These are phyloP conservation scores for Dictyostelium discoideum DNA, from an alignment of 78 protist genomes.

Conservation along the genomic window DNA sequence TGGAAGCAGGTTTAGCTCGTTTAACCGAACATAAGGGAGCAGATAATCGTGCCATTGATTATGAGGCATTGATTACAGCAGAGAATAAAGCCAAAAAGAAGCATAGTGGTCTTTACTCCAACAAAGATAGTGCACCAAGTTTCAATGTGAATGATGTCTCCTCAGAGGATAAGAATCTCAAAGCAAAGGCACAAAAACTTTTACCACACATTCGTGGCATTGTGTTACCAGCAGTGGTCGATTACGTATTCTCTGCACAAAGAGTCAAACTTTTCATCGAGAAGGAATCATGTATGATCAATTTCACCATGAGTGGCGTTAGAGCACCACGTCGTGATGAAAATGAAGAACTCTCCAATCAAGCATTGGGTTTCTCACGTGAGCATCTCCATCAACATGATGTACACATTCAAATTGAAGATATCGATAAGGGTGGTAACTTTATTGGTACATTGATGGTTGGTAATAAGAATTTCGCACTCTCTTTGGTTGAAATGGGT, in stretches of 20 bases:
- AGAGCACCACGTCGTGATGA: slow-evolving; percentile 61
- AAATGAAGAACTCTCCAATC: slow-evolving; percentile 26
- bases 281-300: slow-evolving; percentile 67
- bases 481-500: slow-evolving; percentile 56
- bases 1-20: slow-evolving; percentile 73
- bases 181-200: slow-evolving; percentile 59
- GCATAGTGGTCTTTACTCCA: slow-evolving; percentile 38
- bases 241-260: slow-evolving; percentile 78
- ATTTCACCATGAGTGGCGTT: slow-evolving; percentile 61
- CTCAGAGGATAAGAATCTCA: slow-evolving; percentile 55
- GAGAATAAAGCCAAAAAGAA: slow-evolving; percentile 81
- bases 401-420: slow-evolving; percentile 42
- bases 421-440: slow-evolving; percentile 79
- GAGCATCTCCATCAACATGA: slow-evolving; percentile 59
- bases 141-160: slow-evolving; percentile 54
- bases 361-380: slow-evolving; percentile 27
- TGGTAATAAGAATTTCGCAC: slow-evolving; percentile 42
- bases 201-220: slow-evolving; percentile 59
- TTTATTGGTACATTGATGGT: slow-evolving; percentile 50
- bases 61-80: slow-evolving; percentile 74
- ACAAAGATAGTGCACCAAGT: slow-evolving; percentile 40
- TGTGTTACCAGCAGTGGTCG: slow-evolving; percentile 14
- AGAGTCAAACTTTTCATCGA: slow-evolving; percentile 75
- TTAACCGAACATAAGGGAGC: slow-evolving; percentile 69
- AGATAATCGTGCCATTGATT: slow-evolving; percentile 67